phyloP scores from a whole-genome alignment of 768 basidiomycete species.

The Harrya chromipes region DNA sequence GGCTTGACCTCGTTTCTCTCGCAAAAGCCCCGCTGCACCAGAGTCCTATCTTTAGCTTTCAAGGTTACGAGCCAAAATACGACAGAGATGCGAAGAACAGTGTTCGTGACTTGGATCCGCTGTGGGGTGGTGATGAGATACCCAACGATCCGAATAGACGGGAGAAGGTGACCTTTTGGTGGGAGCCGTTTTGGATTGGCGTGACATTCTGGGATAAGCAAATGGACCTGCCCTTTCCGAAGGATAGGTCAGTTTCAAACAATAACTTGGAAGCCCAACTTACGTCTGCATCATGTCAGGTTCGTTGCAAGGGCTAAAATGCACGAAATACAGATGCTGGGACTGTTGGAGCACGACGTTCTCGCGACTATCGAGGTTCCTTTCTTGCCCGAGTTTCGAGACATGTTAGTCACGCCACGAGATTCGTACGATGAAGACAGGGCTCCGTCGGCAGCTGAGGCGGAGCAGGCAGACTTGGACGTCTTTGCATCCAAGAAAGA shows the following conservation, averaged over 20 bases:
- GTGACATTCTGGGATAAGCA: constrained; percentile 86
- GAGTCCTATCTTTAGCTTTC: constrained; percentile 91
- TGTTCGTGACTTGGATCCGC: constrained; percentile 55
- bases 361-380: constrained; percentile 88
- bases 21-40: constrained; percentile 91
- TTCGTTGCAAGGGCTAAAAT: constrained; percentile 95
- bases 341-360: constrained; percentile 87
- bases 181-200: constrained; percentile 87
- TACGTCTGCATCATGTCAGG: constrained; percentile 38
- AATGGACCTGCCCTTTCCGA: constrained; percentile 78
- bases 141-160: constrained; percentile 29
- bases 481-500: constrained; percentile 55
- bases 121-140: constrained; percentile 71
- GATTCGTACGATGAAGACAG: constrained; percentile 35
- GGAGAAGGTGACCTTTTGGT: constrained; percentile 69
- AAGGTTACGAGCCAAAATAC: constrained; percentile 56
- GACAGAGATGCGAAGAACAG: constrained; percentile 49
- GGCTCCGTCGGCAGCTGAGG: constrained; percentile 49
- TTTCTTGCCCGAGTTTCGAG: constrained; percentile 51
- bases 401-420: constrained; percentile 30
- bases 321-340: constrained; percentile 96
- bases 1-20: constrained; percentile 82
- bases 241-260: constrained; percentile 54
- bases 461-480: constrained; percentile 72
- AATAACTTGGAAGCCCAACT: neutral